Evolutionary conservation across 1,284 basidiomycete genomes (phyloP).

Genomic region (Baeospora myosura): DNA sequence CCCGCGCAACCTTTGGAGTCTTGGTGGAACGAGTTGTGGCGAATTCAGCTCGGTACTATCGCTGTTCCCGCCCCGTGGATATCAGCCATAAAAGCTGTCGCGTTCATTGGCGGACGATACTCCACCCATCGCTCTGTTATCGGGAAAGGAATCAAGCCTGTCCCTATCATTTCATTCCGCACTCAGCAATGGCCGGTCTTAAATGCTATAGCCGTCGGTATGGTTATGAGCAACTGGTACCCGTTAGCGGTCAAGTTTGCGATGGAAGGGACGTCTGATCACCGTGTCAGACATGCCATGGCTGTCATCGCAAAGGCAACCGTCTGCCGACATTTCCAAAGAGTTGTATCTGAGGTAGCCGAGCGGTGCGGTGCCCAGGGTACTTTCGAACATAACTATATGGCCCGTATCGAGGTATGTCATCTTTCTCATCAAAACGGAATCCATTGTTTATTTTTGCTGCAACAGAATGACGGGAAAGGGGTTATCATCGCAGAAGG

Average conservation of each 20-base stretch:
- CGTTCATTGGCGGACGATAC: slow-evolving; percentile 43
- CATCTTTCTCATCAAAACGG: slow-evolving; percentile 12
- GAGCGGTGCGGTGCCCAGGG: slow-evolving; percentile 53
- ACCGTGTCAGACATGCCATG: slow-evolving; percentile 38
- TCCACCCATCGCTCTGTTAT: slow-evolving; percentile 41
- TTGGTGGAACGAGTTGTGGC: slow-evolving; percentile 48
- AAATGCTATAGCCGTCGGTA: slow-evolving; percentile 36
- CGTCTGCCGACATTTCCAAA: slow-evolving; percentile 40
- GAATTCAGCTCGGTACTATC: slow-evolving; percentile 42
- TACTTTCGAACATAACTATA: slow-evolving; percentile 46
- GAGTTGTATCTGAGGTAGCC: slow-evolving; percentile 37
- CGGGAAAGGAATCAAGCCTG: slow-evolving; percentile 29
- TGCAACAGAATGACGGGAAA: slow-evolving; percentile 38
- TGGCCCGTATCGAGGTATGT: slow-evolving; percentile 42
- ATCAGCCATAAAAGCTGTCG: slow-evolving; percentile 38
- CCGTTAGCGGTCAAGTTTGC: slow-evolving; percentile 26
- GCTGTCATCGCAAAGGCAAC: slow-evolving; percentile 45
- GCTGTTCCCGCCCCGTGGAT: slow-evolving; percentile 41
- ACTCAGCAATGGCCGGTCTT: slow-evolving; percentile 49
- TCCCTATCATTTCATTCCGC: slow-evolving; percentile 47
- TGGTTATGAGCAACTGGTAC: slow-evolving; percentile 41
- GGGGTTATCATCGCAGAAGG: slow-evolving; percentile 48
- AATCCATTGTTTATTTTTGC: slow-evolving; percentile 11
- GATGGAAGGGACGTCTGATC: slow-evolving; percentile 28
- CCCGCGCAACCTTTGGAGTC: slow-evolving; percentile 34